Conservation (phyloP, 192 early-diverging fungal genomes). For the Entrophospora sp. region DNA sequence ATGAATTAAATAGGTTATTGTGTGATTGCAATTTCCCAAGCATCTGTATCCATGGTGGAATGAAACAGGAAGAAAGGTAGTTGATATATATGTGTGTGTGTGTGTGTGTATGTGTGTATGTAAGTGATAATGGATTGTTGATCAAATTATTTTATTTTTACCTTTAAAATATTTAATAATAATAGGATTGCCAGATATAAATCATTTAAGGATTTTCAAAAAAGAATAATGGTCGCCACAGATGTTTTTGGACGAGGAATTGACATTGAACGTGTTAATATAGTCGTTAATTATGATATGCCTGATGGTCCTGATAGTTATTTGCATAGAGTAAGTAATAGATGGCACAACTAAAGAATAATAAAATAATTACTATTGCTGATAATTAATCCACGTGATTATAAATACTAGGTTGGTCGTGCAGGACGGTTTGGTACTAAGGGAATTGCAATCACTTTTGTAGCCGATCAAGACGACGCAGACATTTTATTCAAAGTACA, state of each 20-base stretch:
- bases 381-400: too few species aligned
- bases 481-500: slow-evolving; percentile 76
- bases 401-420: slow-evolving; percentile 59
- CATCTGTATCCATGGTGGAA: slow-evolving; percentile 84
- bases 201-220: slow-evolving; percentile 90
- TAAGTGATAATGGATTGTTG: too few species aligned
- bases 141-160: too few species aligned
- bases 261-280: slow-evolving; percentile 97
- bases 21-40: slow-evolving; percentile 88
- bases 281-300: slow-evolving; percentile 99
- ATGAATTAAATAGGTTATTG: slow-evolving; percentile 78
- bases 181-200: slow-evolving; percentile 77
- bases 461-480: slow-evolving; percentile 74
- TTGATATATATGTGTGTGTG: too few species aligned
- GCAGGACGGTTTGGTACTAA: slow-evolving; percentile 99
- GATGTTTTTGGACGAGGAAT: slow-evolving; percentile 98
- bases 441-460: slow-evolving; percentile 93
- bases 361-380: too few species aligned
- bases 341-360: too few species aligned
- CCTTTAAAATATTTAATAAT: too few species aligned
- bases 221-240: slow-evolving; percentile 94
- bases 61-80: slow-evolving; percentile 87
- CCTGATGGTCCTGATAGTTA: slow-evolving; percentile 84
- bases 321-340: slow-evolving; percentile 63
- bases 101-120: too few species aligned